Evolutionary conservation across 352 stramenopile species (phyloP).

Genomic region (Stephanocyclus meneghinianus): DNA sequence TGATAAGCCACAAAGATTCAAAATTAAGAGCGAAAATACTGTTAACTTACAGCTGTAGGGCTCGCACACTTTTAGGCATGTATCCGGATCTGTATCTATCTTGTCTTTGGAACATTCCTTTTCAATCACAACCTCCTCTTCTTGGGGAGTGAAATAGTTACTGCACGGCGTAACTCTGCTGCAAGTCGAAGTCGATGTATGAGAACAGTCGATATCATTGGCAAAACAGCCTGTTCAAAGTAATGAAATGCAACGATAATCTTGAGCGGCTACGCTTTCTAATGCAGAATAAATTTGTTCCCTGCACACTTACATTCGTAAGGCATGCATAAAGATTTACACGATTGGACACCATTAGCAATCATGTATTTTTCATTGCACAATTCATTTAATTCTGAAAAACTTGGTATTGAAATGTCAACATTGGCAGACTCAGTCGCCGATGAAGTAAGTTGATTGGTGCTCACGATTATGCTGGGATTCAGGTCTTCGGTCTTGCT

Average conservation of each 20-base stretch:
- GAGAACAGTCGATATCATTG: background rate
- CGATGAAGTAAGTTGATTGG: background rate
- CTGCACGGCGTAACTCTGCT: background rate
- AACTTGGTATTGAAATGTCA: background rate
- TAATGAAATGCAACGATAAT: background rate
- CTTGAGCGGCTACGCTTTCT: background rate
- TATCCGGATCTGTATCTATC: background rate
- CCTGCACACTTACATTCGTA: slow-evolving; percentile 7
- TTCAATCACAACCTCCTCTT: background rate
- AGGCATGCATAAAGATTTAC: slow-evolving; percentile 4
- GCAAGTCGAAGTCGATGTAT: background rate
- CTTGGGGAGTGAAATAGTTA: slow-evolving; percentile 3
- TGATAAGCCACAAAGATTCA: background rate
- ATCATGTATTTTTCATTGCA: slow-evolving; percentile 12
- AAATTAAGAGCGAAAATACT: background rate
- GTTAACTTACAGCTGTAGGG: slow-evolving; percentile 3
- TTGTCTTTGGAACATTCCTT: slow-evolving; percentile 1
- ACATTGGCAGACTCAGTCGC: background rate
- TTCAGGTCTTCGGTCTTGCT: background rate
- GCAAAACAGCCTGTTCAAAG: slow-evolving; percentile 6
- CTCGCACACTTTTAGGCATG: background rate
- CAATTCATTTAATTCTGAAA: background rate
- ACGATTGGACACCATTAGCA: background rate
- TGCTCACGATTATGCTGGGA: background rate
- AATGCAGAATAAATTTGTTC: background rate